These are phyloP conservation scores for Nigrospora sphaerica DNA, from an alignment of 2,329 filamentous ascomycete species.

Conservation along the genomic window DNA sequence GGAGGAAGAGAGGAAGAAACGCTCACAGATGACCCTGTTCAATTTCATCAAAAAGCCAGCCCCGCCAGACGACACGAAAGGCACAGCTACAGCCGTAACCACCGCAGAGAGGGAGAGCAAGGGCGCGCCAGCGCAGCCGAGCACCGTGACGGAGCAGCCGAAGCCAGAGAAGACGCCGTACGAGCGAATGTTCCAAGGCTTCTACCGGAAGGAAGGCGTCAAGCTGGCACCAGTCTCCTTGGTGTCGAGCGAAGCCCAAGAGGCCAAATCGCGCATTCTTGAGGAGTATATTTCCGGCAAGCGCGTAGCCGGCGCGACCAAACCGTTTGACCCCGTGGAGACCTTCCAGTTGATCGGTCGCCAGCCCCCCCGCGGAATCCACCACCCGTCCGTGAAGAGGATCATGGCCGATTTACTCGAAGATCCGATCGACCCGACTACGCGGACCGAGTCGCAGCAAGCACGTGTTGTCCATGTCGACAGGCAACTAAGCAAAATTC, in stretches of 20 bases:
- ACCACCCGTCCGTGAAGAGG: constrained; percentile 48
- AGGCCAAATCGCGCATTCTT: constrained; percentile 42
- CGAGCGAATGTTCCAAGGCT: constrained; percentile 68
- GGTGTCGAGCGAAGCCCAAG: constrained; percentile 49
- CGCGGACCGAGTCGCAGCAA: constrained; percentile 33
- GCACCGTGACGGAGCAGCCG: constrained; percentile 10
- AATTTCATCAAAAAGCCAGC: constrained; percentile 13
- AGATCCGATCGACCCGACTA: constrained; percentile 19
- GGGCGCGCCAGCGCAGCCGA: constrained; percentile 9
- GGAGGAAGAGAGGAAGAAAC: constrained; percentile 8
- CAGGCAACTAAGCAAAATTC: constrained; percentile 34
- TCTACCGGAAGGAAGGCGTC: constrained; percentile 70
- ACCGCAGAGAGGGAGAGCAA: constrained; percentile 8
- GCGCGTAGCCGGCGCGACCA: constrained; percentile 34
- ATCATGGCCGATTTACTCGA: constrained; percentile 52
- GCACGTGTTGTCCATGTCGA: constrained; percentile 27
- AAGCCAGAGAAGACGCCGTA: constrained; percentile 44
- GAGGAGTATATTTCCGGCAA: constrained; percentile 44
- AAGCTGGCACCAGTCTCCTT: constrained; percentile 54
- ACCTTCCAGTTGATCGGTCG: constrained; percentile 37
- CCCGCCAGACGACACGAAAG: constrained; percentile 5
- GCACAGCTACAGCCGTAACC: constrained; percentile 8
- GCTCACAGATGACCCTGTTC: background rate
- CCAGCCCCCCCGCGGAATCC: constrained; percentile 34
- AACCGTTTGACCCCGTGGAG: constrained; percentile 35